Base-by-base conservation (phyloP, 202 grass and related monocot species). In the Cymbopogon flexuosus region DNA sequence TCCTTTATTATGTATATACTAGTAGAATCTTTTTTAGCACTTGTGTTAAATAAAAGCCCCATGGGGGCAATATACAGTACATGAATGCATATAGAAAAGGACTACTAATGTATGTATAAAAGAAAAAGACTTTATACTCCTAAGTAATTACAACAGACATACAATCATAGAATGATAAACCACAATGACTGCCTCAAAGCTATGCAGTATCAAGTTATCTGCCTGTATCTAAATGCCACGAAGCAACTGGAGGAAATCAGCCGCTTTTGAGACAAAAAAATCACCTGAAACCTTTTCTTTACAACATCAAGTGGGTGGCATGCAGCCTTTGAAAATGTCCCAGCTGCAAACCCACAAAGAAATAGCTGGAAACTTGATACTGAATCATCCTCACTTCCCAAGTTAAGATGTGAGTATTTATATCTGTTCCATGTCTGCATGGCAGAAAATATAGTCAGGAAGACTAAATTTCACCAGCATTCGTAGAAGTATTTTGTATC, bases 221-320 rank as follows among this genome's bases (percentile, higher is more conserved):
- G 6, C 13, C 6, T 66, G 22, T 65, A 78, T 35, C 36, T 47
- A 54, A 46, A 70, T 74, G 24, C 16, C n/a, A 82, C 0, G 3
- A 42, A 68, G 21, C n/a, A 66, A 68, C 5, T 43, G 9, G 51
- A 73, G 13, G 14, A 1, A 78, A 82, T 34, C 46, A 66, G 22
- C 52, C 27, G 10, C 42, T 71, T 58, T 82, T 19, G 61, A 81
- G 12, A 42, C 54, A 65, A 47, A 56, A 78, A 13, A 68, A 42
- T 86, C 81, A 99, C 96, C 92, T 99, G 96, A 60, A 95, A 91
- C 62, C 92, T 93, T 84, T 99, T 99, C 70, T 99, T 99, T 27
- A 96, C 96, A 69, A 99, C 92, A 87, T 99, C 96, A 83, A 99
- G 92, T 80, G 96, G 92, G 54, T 99, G 96, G 35, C 96, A 99